Evolutionary conservation across 768 basidiomycete species (phyloP).

Genomic region (Trametes gibbosa): DNA sequence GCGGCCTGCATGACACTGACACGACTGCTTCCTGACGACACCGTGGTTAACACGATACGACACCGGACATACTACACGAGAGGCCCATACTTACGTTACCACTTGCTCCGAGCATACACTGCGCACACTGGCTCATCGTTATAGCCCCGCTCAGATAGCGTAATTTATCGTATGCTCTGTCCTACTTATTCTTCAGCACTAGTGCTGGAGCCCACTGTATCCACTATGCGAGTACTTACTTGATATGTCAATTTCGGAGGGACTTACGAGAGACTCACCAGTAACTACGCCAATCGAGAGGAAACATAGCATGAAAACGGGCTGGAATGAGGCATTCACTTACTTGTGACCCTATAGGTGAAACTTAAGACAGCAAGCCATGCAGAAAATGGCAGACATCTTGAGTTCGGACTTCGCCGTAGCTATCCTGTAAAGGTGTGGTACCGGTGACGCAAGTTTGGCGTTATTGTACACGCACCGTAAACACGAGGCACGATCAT

Average conservation of each 20-base stretch:
- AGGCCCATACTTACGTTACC: constrained; percentile 4
- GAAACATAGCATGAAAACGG: too few relatives aligned
- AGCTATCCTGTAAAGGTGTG: constrained; percentile 75
- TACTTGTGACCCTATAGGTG: too few relatives aligned
- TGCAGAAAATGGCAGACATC: constrained; percentile 27
- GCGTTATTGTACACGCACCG: too few relatives aligned
- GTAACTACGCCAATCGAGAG: too few relatives aligned
- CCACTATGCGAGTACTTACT: constrained; percentile 1
- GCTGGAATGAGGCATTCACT: too few relatives aligned
- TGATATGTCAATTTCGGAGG: constrained; percentile 21
- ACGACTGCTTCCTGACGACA: constrained; percentile 4
- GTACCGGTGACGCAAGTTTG: constrained; percentile 30
- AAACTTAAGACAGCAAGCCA: too few relatives aligned
- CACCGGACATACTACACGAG: constrained; percentile 14
- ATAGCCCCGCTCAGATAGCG: constrained; percentile 11
- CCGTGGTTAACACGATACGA: constrained; percentile 6
- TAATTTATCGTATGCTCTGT: constrained; percentile 18
- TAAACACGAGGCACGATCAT: too few relatives aligned
- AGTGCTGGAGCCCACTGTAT: constrained; percentile 4
- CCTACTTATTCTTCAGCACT: constrained; percentile 7
- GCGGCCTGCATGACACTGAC: constrained; percentile 11
- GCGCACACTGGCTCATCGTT: constrained; percentile 6
- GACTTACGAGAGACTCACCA: constrained; percentile 38
- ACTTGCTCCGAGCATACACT: neutral
- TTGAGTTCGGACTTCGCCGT: constrained; percentile 74